phyloP scores from a whole-genome alignment of 352 stramenopile genomes.

The Pythium monospermum region DNA sequence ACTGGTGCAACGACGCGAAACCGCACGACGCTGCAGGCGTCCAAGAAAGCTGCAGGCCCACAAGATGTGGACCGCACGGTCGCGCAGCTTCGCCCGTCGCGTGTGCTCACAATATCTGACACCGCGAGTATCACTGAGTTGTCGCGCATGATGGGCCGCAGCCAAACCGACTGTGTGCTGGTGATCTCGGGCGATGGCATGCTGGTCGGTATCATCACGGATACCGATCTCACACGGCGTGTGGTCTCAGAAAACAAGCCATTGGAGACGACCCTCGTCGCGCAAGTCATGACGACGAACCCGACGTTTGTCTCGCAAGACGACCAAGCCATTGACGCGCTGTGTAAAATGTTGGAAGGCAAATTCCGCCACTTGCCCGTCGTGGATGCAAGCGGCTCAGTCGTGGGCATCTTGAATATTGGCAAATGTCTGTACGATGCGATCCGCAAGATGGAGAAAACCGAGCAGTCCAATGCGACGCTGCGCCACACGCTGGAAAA shows the following conservation, averaged over 20 bases:
- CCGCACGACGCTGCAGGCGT: constrained; percentile 52
- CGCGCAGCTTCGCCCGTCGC: constrained; percentile 69
- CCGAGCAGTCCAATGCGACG: constrained; percentile 68
- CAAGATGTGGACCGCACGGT: constrained; percentile 77
- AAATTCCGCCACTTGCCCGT: constrained; percentile 87
- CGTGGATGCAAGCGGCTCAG: constrained; percentile 68
- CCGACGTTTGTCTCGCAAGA: constrained; percentile 81
- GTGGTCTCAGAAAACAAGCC: constrained; percentile 79
- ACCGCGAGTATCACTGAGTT: constrained; percentile 82
- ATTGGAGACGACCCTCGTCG: constrained; percentile 60
- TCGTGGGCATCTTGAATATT: constrained; percentile 97
- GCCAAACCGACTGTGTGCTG: constrained; percentile 90
- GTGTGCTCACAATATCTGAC: constrained; percentile 88
- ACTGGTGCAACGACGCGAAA: constrained; percentile 25
- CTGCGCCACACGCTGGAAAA: constrained; percentile 75
- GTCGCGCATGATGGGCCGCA: constrained; percentile 83
- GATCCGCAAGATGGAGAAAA: constrained; percentile 96
- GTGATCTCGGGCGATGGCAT: constrained; percentile 87
- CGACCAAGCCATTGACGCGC: constrained; percentile 77
- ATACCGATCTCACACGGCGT: constrained; percentile 83
- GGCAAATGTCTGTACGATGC: constrained; percentile 98
- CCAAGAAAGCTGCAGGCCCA: constrained; percentile 32
- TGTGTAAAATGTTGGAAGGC: constrained; percentile 84
- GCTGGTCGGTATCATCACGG: constrained; percentile 94
- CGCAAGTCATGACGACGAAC: constrained; percentile 80